phyloP scores from a whole-genome alignment of 2,329 filamentous ascomycete species.

The Pseudogymnoascus sp. region DNA sequence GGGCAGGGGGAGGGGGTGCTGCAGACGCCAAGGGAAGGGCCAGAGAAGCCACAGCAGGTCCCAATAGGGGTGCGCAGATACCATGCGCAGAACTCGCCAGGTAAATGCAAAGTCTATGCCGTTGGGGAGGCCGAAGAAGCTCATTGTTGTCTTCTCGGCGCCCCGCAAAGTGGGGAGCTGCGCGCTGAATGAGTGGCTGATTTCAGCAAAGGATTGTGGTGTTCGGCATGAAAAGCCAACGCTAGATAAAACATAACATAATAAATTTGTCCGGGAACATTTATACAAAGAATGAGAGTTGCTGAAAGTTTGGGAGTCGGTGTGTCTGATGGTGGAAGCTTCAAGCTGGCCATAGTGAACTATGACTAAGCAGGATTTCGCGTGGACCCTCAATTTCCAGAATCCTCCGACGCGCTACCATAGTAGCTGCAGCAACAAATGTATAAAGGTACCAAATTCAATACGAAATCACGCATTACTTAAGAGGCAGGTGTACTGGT shows the following conservation, averaged over 20 bases:
- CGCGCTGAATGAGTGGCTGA: not conserved
- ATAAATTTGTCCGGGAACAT: not conserved
- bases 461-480: too few species aligned
- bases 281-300: not conserved
- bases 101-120: not conserved
- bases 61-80: not conserved
- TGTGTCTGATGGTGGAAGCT: not conserved
- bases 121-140: not conserved
- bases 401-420: too few species aligned
- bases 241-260: not conserved
- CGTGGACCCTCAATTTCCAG: too few species aligned
- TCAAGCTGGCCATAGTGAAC: not conserved
- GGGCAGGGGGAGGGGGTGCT: conserved; percentile 17
- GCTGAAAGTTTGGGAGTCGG: not conserved
- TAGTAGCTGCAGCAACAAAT: too few species aligned
- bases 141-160: not conserved
- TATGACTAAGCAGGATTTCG: not conserved
- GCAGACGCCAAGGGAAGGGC: conserved; percentile 10
- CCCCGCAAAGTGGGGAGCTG: not conserved
- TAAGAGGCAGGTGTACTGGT: too few species aligned
- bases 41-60: not conserved
- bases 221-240: too few species aligned
- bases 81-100: not conserved
- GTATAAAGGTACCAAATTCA: too few species aligned
- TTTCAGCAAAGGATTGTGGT: not conserved